Conservation (phyloP, 208 protist genomes). For the Wallacemonas collosoma region DNA sequence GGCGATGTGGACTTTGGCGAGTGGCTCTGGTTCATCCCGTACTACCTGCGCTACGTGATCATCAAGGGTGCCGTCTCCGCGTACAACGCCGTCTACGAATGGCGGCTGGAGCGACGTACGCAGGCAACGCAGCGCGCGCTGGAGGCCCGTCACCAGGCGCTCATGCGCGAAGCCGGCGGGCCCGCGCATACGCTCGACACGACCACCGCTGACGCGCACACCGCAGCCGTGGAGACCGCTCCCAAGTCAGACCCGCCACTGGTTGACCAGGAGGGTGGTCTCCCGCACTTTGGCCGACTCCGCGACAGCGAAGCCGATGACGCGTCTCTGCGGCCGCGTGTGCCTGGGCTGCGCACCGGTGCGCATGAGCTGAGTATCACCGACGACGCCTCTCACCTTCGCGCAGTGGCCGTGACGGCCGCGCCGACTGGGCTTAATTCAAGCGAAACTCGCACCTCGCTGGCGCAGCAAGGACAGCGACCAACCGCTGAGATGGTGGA, state of each 20-base stretch:
- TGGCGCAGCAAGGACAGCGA: no score
- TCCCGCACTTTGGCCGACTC: background rate
- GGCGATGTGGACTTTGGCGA: slow-evolving; percentile 48
- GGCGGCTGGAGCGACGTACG: slow-evolving; percentile 21
- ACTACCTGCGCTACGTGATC: slow-evolving; percentile 32
- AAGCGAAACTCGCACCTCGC: no score
- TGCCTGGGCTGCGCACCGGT: background rate
- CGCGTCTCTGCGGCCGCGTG: background rate
- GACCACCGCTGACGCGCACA: no score
- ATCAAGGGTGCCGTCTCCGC: slow-evolving; percentile 17
- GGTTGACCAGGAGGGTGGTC: background rate
- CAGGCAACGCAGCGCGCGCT: background rate
- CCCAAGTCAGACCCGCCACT: slow-evolving; percentile 8
- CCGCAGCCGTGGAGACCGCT: background rate
- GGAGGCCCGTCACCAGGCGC: background rate
- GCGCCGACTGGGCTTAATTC: no score
- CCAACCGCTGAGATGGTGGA: background rate
- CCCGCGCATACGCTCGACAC: no score
- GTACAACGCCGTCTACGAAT: slow-evolving; percentile 23
- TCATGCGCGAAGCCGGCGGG: slow-evolving; percentile 2
- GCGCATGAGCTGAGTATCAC: background rate
- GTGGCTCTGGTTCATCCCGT: slow-evolving; percentile 59
- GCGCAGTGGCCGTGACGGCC: no score
- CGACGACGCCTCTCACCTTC: no score
- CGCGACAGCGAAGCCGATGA: background rate